A percentile compares a stretch with the other conserved stretches of the same genome.
These are phyloP conservation scores for Citrus australasica DNA, from an alignment of 345 rosid species.

Conservation along the genomic window DNA sequence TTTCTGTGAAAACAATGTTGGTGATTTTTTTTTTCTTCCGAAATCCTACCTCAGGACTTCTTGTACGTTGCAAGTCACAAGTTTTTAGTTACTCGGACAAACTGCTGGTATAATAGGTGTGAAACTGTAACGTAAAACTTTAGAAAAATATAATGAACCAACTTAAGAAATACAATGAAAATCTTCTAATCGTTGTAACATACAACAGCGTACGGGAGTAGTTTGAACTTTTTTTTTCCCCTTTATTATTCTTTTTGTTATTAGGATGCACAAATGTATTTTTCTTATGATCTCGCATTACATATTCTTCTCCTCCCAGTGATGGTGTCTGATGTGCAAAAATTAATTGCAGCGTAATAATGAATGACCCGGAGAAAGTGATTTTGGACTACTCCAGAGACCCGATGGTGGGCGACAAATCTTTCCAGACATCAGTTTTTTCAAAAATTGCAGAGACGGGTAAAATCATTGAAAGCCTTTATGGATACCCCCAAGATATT, in stretches of 20 bases:
- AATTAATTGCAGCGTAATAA: slow-evolving; percentile 25
- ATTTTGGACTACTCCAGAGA: slow-evolving; percentile 35
- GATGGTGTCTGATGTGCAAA: not conserved
- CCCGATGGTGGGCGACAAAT: slow-evolving; percentile 20
- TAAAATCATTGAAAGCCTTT: slow-evolving; percentile 30
- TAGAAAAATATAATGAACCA: too few relatives aligned
- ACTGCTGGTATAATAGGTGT: too few relatives aligned
- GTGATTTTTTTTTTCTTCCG: not conserved
- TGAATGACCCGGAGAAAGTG: slow-evolving; percentile 30
- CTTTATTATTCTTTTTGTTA: too few relatives aligned
- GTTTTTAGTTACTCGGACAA: too few relatives aligned
- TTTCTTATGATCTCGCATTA: not conserved
- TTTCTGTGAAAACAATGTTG: not conserved
- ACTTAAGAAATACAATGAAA: too few relatives aligned
- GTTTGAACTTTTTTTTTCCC: too few relatives aligned
- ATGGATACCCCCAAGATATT: slow-evolving; percentile 31
- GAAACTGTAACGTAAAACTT: too few relatives aligned
- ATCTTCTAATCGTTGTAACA: too few relatives aligned
- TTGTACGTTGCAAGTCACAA: too few relatives aligned
- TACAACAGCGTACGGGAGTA: too few relatives aligned
- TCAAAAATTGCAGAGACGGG: slow-evolving; percentile 37
- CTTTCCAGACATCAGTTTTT: slow-evolving; percentile 29
- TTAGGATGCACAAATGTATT: too few relatives aligned
- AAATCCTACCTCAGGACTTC: too few relatives aligned
- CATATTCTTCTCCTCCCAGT: not conserved